These are phyloP conservation scores for Beta vulgaris DNA, from an alignment of 148 eudicot genomes.

Conservation along the genomic window DNA sequence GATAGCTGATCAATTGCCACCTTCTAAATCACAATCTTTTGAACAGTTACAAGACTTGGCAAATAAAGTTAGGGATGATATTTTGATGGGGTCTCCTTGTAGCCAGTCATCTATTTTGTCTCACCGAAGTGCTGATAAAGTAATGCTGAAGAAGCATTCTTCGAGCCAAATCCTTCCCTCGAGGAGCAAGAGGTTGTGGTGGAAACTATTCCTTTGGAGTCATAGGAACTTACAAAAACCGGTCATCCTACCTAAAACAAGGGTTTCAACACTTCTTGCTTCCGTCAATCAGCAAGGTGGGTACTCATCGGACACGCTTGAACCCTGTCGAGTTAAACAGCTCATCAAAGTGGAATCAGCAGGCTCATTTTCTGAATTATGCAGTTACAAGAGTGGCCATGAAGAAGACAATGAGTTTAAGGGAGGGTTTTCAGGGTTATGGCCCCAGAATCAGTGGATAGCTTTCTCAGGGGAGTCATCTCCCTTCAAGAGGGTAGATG, in stretches of 20 bases:
- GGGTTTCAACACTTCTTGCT: constrained; percentile 25
- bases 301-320: constrained; percentile 79
- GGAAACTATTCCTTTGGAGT: constrained; percentile 94
- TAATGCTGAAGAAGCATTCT: constrained; percentile 77
- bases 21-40: constrained; percentile 52
- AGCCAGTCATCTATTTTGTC: constrained; percentile 58
- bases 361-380: constrained; percentile 33
- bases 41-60: constrained; percentile 58
- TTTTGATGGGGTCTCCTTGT: constrained; percentile 33
- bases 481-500: constrained; percentile 53
- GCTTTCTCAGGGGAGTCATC: constrained; percentile 66
- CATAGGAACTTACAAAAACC: constrained; percentile 68
- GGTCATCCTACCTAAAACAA: constrained; percentile 24
- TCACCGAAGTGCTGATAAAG: constrained; percentile 74
- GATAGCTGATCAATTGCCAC: constrained; percentile 48
- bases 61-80: constrained; percentile 31
- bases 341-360: constrained; percentile 39
- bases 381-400: constrained; percentile 25
- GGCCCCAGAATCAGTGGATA: constrained; percentile 95
- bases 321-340: constrained; percentile 40
- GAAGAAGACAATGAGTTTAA: constrained; percentile 31
- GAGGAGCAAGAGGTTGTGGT: constrained; percentile 74
- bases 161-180: constrained; percentile 89
- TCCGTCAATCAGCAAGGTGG: constrained; percentile 78
- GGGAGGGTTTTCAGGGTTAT: constrained; percentile 51